Evolutionary conservation across 164 flowering plant species (phyloP), one percentile per base, ranked within the genome.

Genomic region (Aristolochia californica): DNA sequence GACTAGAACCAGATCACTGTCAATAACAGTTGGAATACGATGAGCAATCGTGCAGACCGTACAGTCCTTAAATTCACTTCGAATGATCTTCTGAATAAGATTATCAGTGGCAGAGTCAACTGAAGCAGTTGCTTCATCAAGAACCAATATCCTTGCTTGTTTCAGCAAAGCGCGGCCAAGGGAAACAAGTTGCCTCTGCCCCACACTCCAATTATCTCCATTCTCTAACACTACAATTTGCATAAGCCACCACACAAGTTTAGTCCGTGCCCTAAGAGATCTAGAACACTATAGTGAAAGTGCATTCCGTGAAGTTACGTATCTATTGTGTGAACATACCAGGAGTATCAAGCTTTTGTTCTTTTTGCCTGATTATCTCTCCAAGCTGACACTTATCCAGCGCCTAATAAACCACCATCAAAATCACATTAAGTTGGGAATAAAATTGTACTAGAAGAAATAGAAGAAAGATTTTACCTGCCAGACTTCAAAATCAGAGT

Each of bases 191-290:
- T 89, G 98, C 63, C 97, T 70, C 66, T 93, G 98, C 53, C 98
- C 98, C 63, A 89, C 94, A 72, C 98, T 93, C 98, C 98, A 93
- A 64, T 93, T 93, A 56, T 93, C 98, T 59, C 98, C 98, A 79
- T 84, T 93, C 73, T 93, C 98, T 17, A 89, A 59, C 60, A 93
- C 98, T 93, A 80, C 62, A 59, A 58, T 53, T 26, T 43, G 45
- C 34, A 52, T 15, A 43, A 34, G 40, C 40, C 34, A 34, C 10
- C 44, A 27, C 21, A 12, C 8, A 30, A 18, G 15, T 43, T 50
- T 38, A 45, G 59, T 49, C 40, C 52, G 48, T 52, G 21, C 53
- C 24, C 10, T 26, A 52, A 14, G 50, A 34, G 9, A 7, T 34
- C 40, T 2, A 34, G 9, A 34, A 34, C 40, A 34, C 10, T 1